These are phyloP conservation scores for Brassica incana DNA, from an alignment of 345 rosid genomes.

Conservation along the genomic window DNA sequence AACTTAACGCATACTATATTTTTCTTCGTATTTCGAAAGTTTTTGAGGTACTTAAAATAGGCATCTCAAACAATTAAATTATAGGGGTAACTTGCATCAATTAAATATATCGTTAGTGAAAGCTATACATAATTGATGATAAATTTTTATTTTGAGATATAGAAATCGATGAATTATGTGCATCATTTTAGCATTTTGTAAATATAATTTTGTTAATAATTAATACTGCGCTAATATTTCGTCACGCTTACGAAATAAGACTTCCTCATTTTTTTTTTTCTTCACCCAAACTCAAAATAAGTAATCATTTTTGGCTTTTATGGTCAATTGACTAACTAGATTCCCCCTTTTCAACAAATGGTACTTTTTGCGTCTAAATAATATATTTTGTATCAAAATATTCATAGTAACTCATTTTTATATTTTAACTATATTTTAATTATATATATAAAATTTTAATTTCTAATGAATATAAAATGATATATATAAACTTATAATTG, in stretches of 20 bases:
- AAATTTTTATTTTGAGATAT: too few relatives aligned
- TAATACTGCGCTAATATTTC: slow-evolving; percentile 48
- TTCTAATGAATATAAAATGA: too few relatives aligned
- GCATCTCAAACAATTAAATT: not conserved
- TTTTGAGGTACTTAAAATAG: not conserved
- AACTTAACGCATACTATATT: not conserved
- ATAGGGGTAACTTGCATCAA: slow-evolving; percentile 2
- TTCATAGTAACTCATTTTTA: not conserved
- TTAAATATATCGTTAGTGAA: not conserved
- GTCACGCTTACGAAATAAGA: slow-evolving; percentile 65
- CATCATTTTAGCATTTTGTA: not conserved
- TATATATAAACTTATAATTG: too few relatives aligned
- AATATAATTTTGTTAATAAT: too few relatives aligned
- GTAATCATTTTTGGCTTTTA: slow-evolving; percentile 24
- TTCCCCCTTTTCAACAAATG: not conserved
- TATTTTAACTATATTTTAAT: too few relatives aligned
- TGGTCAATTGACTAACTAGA: slow-evolving; percentile 30
- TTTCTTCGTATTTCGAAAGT: not conserved
- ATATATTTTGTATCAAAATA: not conserved
- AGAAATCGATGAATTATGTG: not conserved
- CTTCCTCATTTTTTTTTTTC: not conserved
- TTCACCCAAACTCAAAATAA: not conserved
- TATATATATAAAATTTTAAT: too few relatives aligned
- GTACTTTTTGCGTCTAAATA: not conserved
- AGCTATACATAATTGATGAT: not conserved